These are phyloP conservation scores for Arthrinium puccinioides DNA, from an alignment of 2,329 filamentous ascomycete species.

Conservation along the genomic window DNA sequence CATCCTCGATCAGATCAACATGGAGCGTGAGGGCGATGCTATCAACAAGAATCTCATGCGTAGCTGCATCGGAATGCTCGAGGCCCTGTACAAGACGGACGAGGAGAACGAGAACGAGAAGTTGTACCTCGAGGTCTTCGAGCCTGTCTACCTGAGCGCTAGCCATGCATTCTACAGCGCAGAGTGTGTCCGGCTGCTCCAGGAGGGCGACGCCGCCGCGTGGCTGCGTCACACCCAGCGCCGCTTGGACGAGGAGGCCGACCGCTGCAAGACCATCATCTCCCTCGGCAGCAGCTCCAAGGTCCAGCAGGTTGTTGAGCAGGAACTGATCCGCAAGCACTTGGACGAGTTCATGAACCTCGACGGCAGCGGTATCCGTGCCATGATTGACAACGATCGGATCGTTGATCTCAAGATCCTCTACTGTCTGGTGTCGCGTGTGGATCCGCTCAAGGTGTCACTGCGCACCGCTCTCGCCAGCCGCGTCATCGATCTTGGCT, in stretches of 20 bases:
- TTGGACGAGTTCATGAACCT: slow-evolving; percentile 77
- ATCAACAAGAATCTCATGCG: slow-evolving; percentile 80
- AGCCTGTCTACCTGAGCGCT: slow-evolving; percentile 65
- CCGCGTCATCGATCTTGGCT: slow-evolving; percentile 72
- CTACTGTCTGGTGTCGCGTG: slow-evolving; percentile 69
- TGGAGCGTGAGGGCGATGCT: slow-evolving; percentile 85
- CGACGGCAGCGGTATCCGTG: slow-evolving; percentile 74
- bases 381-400: slow-evolving; percentile 89
- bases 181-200: slow-evolving; percentile 69
- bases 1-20: slow-evolving; percentile 81
- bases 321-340: slow-evolving; percentile 70
- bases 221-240: slow-evolving; percentile 74
- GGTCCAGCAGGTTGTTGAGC: slow-evolving; percentile 70
- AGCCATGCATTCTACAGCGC: slow-evolving; percentile 67
- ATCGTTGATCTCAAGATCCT: slow-evolving; percentile 71
- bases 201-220: slow-evolving; percentile 69
- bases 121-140: slow-evolving; percentile 78
- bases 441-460: slow-evolving; percentile 66
- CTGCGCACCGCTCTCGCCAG: slow-evolving; percentile 65
- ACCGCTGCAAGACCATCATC: slow-evolving; percentile 76
- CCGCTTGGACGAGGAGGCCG: slow-evolving; percentile 72
- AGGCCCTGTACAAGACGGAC: slow-evolving; percentile 75
- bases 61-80: slow-evolving; percentile 82
- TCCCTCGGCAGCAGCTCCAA: slow-evolving; percentile 65
- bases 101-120: slow-evolving; percentile 71